These are phyloP conservation scores for Aurinia saxatilis DNA, from an alignment of 345 rosid genomes.

Conservation along the genomic window DNA sequence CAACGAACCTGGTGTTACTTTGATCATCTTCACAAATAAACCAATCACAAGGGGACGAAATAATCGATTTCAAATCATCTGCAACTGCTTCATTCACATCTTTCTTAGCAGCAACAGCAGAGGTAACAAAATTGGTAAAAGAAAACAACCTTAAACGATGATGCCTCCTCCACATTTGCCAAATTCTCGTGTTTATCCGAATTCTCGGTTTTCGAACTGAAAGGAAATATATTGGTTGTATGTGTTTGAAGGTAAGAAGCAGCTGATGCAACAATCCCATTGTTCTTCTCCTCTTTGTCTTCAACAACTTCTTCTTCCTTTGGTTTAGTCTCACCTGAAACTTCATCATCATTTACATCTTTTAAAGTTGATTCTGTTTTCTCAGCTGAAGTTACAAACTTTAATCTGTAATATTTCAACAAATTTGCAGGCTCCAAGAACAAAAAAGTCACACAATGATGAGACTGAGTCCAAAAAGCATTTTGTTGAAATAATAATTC, in stretches of 20 bases:
- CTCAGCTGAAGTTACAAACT: slow-evolving; percentile 63
- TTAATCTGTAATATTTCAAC: slow-evolving; percentile 49
- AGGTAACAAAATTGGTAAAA: slow-evolving; percentile 76
- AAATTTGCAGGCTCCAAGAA: slow-evolving; percentile 60
- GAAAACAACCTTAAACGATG: slow-evolving; percentile 48
- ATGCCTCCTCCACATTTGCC: slow-evolving; percentile 21
- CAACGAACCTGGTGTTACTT: slow-evolving; percentile 65
- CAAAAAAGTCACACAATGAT: too few species aligned
- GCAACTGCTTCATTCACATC: slow-evolving; percentile 99
- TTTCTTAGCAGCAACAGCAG: slow-evolving; percentile 95
- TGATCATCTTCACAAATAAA: slow-evolving; percentile 84
- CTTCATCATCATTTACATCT: slow-evolving; percentile 14
- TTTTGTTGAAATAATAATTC: too few species aligned
- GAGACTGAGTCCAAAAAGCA: too few species aligned
- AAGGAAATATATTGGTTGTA: slow-evolving; percentile 54
- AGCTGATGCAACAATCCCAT: slow-evolving; percentile 68
- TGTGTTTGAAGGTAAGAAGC: slow-evolving; percentile 74
- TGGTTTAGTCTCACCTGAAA: too few species aligned
- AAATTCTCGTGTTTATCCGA: background rate
- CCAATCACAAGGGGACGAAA: too few species aligned
- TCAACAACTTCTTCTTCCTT: too few species aligned
- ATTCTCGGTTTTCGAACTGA: slow-evolving; percentile 17
- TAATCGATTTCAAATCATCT: slow-evolving; percentile 67
- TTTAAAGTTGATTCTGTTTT: slow-evolving; percentile 56
- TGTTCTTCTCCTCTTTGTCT: too few species aligned